Conservation (phyloP, 139 green algal genomes). For the Chlorella sorokiniana region DNA sequence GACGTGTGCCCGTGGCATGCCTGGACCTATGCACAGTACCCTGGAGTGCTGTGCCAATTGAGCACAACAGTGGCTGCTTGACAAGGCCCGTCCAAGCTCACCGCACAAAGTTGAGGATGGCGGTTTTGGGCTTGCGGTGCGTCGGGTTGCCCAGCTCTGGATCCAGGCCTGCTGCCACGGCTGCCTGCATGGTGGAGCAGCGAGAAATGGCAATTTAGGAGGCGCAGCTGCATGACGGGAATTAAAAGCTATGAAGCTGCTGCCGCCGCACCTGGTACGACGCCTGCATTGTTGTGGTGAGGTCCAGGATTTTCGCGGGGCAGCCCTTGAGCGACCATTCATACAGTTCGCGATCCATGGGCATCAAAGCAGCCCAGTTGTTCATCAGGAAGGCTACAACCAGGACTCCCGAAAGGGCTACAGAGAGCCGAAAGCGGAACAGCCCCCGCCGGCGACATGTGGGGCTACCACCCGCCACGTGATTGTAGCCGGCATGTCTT, state of each 20-base stretch:
- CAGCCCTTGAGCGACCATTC: conserved; percentile 31
- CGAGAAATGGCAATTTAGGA: too few species aligned
- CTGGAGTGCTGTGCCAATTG: neutral
- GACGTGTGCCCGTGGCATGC: too few species aligned
- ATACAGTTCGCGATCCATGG: conserved; percentile 1
- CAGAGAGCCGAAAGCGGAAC: neutral
- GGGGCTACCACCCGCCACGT: neutral
- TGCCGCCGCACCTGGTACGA: conserved; percentile 2
- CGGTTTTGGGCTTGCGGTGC: conserved; percentile 31
- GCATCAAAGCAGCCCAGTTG: neutral
- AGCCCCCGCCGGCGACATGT: neutral
- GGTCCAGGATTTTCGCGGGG: conserved; percentile 25
- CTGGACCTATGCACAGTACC: too few species aligned
- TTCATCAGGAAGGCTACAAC: neutral
- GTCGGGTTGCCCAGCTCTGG: conserved; percentile 30
- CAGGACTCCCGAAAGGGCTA: neutral
- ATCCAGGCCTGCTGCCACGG: conserved; percentile 6
- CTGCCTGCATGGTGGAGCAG: too few species aligned
- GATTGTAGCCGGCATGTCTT: neutral
- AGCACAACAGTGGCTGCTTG: neutral
- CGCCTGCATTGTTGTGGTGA: conserved; percentile 19
- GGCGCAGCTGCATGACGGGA: neutral
- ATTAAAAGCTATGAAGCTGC: neutral
- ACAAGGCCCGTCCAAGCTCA: neutral
- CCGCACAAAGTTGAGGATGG: conserved; percentile 43